These are phyloP conservation scores for Diaporthe aspalathi DNA, from an alignment of 2,329 filamentous ascomycete species.

Conservation along the genomic window DNA sequence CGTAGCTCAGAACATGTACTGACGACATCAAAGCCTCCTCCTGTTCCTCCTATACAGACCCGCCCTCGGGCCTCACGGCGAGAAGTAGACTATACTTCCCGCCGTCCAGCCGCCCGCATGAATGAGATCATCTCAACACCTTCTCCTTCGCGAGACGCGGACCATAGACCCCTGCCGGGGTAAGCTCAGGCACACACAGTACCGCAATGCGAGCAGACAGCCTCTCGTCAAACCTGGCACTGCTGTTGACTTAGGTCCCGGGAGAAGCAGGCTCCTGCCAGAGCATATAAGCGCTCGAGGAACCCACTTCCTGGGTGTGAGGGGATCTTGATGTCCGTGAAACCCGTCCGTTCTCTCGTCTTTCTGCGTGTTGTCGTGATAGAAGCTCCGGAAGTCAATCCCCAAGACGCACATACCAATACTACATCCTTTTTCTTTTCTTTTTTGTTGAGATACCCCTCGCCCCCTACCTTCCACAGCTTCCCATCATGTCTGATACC, in stretches of 20 bases:
- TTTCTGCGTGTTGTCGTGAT: slow-evolving; percentile 30
- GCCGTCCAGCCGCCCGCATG: not conserved
- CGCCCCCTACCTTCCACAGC: not conserved
- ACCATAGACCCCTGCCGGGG: slow-evolving; percentile 12
- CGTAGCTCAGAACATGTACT: slow-evolving; percentile 29
- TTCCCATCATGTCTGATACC: slow-evolving; percentile 34
- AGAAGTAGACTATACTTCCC: slow-evolving; percentile 33
- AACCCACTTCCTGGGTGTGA: slow-evolving; percentile 29
- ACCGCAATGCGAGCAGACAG: slow-evolving; percentile 24
- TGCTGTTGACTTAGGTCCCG: not conserved
- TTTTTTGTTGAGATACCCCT: slow-evolving; percentile 29
- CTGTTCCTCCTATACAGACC: not conserved
- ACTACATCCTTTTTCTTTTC: not conserved
- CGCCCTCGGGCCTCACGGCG: not conserved
- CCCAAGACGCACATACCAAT: slow-evolving; percentile 14
- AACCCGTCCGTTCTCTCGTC: slow-evolving; percentile 6
- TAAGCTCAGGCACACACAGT: slow-evolving; percentile 12
- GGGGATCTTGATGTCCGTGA: not conserved
- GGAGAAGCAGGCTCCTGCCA: slow-evolving; percentile 14
- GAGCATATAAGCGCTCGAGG: slow-evolving; percentile 36
- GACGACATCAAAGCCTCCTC: slow-evolving; percentile 18
- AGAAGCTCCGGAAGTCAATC: slow-evolving; percentile 32
- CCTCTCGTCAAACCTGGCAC: slow-evolving; percentile 17
- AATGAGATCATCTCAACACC: slow-evolving; percentile 34
- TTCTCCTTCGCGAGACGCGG: slow-evolving; percentile 11